A percentile compares a stretch with the other conserved stretches of the same genome.
These are phyloP conservation scores for Leucosporidium creatinivorum DNA, from an alignment of 768 basidiomycete genomes.

Conservation along the genomic window DNA sequence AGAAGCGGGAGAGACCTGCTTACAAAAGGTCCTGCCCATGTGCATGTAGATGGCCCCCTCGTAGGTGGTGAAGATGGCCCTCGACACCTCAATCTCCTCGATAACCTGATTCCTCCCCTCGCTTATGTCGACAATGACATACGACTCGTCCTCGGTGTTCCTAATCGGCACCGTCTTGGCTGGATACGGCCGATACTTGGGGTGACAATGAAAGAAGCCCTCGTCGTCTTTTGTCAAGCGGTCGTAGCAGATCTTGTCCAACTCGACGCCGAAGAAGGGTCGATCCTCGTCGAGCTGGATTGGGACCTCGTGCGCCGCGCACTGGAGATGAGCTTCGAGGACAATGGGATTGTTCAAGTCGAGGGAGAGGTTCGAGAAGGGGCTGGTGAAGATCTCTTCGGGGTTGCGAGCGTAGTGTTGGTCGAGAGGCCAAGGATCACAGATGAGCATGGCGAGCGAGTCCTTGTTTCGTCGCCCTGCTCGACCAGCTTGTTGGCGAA, in stretches of 20 bases:
- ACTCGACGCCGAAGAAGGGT: slow-evolving; percentile 62
- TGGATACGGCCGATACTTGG: slow-evolving; percentile 70
- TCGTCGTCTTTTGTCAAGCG: slow-evolving; percentile 63
- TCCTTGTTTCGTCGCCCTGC: slow-evolving; percentile 76
- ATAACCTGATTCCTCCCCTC: slow-evolving; percentile 48
- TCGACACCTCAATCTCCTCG: slow-evolving; percentile 74
- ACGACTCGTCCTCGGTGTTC: slow-evolving; percentile 69
- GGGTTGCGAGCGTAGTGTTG: slow-evolving; percentile 66
- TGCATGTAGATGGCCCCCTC: slow-evolving; percentile 88
- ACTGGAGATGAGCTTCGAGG: slow-evolving; percentile 78
- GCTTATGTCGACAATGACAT: slow-evolving; percentile 62
- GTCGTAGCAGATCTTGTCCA: slow-evolving; percentile 55
- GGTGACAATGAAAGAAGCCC: slow-evolving; percentile 79
- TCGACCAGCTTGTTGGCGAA: slow-evolving; percentile 80
- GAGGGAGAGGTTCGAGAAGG: slow-evolving; percentile 56
- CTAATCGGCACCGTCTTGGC: slow-evolving; percentile 65
- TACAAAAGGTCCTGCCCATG: slow-evolving; percentile 63
- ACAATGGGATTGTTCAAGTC: slow-evolving; percentile 68
- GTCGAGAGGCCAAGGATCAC: slow-evolving; percentile 60
- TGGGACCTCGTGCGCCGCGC: slow-evolving; percentile 80
- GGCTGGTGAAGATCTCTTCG: slow-evolving; percentile 57
- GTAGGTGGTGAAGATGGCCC: slow-evolving; percentile 76
- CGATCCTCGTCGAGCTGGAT: slow-evolving; percentile 55
- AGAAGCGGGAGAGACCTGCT: no score
- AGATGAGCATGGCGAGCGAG: slow-evolving; percentile 65